Base-by-base conservation (phyloP, 768 basidiomycete genomes). In the Epithele typhae region DNA sequence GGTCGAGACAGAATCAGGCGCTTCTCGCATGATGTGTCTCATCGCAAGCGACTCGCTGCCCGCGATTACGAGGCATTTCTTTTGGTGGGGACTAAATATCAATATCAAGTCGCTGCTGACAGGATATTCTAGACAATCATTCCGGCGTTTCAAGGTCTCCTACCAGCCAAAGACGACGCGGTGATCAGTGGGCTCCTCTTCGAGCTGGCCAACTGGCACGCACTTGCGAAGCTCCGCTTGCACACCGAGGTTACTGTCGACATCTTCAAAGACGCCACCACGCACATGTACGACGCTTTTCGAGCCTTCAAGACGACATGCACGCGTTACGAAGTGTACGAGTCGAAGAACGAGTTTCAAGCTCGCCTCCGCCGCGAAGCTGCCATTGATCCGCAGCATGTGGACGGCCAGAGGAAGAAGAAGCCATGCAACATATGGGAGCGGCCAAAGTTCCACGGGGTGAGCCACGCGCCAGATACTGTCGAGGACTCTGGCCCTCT, bases 221-320 rank as follows among this genome's bases (percentile, higher is more conserved):
- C 60, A 0, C 56, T 66, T 9, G 69, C 68, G 1, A 75, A 75
- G 47, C 57, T 73, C 1, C 63, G 64, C 9, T 38, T 72, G 49
- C 73, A 74, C 45, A 68, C 67, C 0, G 64, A 69, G 6, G 18
- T 43, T 1, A 65, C 70, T 3, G 48, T 75, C 0, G 17, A 30
- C 0, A n/a, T 57, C 17, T 51, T 71, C 3, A 52, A 62, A 9
- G 7, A 8, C 1, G 40, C 47, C 0, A 71, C 68, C 14, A 39
- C 17, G 22, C 48, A 2, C 34, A 52, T 0, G 48, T 74, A 3
- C 67, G 65, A 0, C n/a, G 53, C 5, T 77, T 77, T 51, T 45
- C 50, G 40, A 40, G 2, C 44, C 42, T 9, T 52, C 49, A 0
- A 52, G 60, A 4, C 43, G 41, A 1, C 50, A 55, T 3, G 37